Base-by-base conservation (phyloP, 805 yeast species). In the Scheffersomyces stipitis region DNA sequence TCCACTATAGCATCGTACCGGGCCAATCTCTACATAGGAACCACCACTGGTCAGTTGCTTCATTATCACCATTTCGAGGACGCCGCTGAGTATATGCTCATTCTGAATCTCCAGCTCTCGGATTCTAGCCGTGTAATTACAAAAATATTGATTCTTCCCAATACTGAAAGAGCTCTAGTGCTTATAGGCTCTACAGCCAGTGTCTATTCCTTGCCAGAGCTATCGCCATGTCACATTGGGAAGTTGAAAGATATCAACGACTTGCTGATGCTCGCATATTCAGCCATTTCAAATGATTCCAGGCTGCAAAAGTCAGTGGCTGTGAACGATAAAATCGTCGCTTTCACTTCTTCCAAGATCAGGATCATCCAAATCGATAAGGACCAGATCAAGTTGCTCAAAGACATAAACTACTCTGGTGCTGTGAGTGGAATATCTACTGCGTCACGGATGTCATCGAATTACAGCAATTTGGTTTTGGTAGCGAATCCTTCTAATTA, bases 21-120 rank as follows among this genome's bases (percentile, higher is more conserved):
- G 12, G 37, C 62, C 28, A 67, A 68, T 31, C 39, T 69, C 2
- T 69, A 68, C 39, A 37, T 68, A 18, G 73, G 73, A 4, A 64
- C 71, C 1, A 42, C 56, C n/a, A 17, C 16, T 2, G 71, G 73
- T 7, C 56, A 52, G 13, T 40, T 69, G n/a, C 55, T 64, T 17
- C 73, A 69, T 41, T 62, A 58, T 37, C 63, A 64, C 42, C 52
- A 56, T 9, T 67, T 69, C 35, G 71, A 66, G 28, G 73, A 67
- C 46, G 65, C 64, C 14, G 54, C 59, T 18, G 60, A 51, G 15
- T 67, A 56, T 41, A 58, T 64, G 26, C 43, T 58, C 14, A 58
- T 64, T 8, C 46, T 58, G 15, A 50, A 52, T 34, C 30, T 55
- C n/a, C 41, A 44, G 16, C 41, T 52, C 6, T 37, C 48, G 10